A percentile compares a stretch with the other conserved stretches of the same genome.
These are phyloP conservation scores for Breviolum minutum DNA, from an alignment of 73 alveolate genomes.

Conservation along the genomic window DNA sequence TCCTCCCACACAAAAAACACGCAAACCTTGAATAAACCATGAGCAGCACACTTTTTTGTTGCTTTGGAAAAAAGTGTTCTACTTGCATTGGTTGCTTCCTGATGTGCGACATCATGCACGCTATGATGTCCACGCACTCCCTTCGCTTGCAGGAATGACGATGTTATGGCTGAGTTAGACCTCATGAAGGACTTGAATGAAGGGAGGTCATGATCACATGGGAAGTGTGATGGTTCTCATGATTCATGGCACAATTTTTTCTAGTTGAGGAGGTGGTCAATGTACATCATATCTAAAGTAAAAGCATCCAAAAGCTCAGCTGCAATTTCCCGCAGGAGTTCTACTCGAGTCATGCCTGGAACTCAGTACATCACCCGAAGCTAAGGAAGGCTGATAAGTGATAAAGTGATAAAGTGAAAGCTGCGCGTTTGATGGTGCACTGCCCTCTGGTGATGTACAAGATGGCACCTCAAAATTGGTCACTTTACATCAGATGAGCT, in stretches of 20 bases:
- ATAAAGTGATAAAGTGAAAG: too few species aligned
- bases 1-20: not conserved
- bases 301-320: not conserved
- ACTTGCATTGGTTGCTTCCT: too few species aligned
- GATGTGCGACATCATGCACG: not conserved
- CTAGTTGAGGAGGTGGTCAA: too few species aligned
- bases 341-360: constrained; percentile 6
- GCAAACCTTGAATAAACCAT: too few species aligned
- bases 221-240: too few species aligned
- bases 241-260: too few species aligned
- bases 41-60: too few species aligned
- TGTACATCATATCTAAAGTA: not conserved
- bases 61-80: too few species aligned
- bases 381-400: too few species aligned
- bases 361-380: not conserved
- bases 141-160: constrained; percentile 29
- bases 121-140: not conserved
- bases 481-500: not conserved
- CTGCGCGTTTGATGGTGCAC: too few species aligned
- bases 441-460: too few species aligned
- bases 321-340: constrained; percentile 30
- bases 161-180: constrained; percentile 43
- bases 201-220: too few species aligned
- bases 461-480: not conserved
- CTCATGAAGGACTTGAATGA: constrained; percentile 46